phyloP scores from a whole-genome alignment of 2,329 filamentous ascomycete genomes.

The Chaetomium sp. region DNA sequence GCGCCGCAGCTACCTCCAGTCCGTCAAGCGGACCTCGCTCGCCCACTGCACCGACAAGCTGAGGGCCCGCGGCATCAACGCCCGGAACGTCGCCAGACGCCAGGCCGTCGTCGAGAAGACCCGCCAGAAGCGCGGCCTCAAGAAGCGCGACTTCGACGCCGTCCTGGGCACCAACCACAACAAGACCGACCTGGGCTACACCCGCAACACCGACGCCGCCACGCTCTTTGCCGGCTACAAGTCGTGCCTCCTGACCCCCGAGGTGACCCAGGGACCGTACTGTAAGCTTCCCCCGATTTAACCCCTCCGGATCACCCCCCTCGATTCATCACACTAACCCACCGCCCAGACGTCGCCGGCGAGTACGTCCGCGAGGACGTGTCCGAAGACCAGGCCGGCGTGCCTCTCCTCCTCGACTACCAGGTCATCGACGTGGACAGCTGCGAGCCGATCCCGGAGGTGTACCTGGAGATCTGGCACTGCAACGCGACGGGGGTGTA shows the following conservation, averaged over 20 bases:
- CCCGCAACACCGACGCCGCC: constrained; percentile 38
- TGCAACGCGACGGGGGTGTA: constrained; percentile 52
- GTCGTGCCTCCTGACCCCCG: constrained; percentile 54
- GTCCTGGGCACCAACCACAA: constrained; percentile 44
- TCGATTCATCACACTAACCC: not conserved
- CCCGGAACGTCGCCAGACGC: constrained; percentile 44
- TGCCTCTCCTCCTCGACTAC: constrained; percentile 49
- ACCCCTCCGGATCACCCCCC: not conserved
- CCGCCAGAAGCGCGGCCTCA: constrained; percentile 40
- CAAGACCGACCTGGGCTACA: constrained; percentile 42
- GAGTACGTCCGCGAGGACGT: constrained; percentile 50
- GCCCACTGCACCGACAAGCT: constrained; percentile 45
- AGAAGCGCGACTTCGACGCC: constrained; percentile 41
- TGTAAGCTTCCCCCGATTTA: constrained; percentile 39
- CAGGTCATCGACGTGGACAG: constrained; percentile 53
- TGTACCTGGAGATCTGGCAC: constrained; percentile 52
- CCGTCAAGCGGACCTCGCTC: constrained; percentile 41
- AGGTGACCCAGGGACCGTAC: constrained; percentile 58
- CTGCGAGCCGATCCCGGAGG: constrained; percentile 49
- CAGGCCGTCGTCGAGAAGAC: constrained; percentile 39
- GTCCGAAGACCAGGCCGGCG: constrained; percentile 47
- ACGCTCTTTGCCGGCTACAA: constrained; percentile 47
- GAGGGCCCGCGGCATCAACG: constrained; percentile 44
- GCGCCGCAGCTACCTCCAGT: constrained; percentile 43
- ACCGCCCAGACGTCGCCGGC: constrained; percentile 44